Evolutionary conservation across 495 filamentous ascomycete species (phyloP), one percentile per base, ranked within the genome.

Genomic region (Amniculicola lignicola): DNA sequence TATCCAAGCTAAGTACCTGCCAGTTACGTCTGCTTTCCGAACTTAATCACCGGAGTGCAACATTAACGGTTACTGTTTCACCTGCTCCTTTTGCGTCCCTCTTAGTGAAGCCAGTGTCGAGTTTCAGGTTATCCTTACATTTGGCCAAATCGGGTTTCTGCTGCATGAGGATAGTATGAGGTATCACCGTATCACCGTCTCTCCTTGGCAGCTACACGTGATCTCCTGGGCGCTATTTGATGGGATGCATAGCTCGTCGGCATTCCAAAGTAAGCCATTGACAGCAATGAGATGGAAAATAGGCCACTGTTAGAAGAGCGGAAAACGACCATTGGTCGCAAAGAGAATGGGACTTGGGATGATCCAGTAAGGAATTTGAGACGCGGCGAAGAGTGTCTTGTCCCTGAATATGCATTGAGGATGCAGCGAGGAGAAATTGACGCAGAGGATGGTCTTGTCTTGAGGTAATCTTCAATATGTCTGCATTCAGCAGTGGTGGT

Each of bases 21-120:
- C 27, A 37, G 18, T 16, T 21, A 11, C 24, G 28, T 47, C 23
- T 18, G 23, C 33, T 29, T 44, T 35, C 11, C 9, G 47, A 27
- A 18, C 43, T 46, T 21, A 54, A 54, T 60, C 57, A 54, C 50
- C 57, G 42, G 31, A n/a, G 57, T 60, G 18, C 50, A 45, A 60
- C 57, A 41, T 27, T 18, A 33, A 10, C 22, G 27, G 43, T 60
- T 60, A 54, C 50, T 2, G 57, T 60, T 42, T 44, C 57, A 60
- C 57, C 16, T 35, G 21, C 16, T 35, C 33, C 23, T 29, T 38
- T 12, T 12, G 36, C 27, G 43, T 48, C 42, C 29, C 47, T 41
- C 14, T 46, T n/a, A 16, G 22, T 49, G 50, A 24, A 27, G 37
- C 28, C 29, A 42, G 21, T 28, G 25, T 25, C 45, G 42, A 48